Evolutionary conservation across 1,139 yeast genomes (phyloP), one percentile per base, ranked within the genome.

Genomic region (Pichiaceae sp.): DNA sequence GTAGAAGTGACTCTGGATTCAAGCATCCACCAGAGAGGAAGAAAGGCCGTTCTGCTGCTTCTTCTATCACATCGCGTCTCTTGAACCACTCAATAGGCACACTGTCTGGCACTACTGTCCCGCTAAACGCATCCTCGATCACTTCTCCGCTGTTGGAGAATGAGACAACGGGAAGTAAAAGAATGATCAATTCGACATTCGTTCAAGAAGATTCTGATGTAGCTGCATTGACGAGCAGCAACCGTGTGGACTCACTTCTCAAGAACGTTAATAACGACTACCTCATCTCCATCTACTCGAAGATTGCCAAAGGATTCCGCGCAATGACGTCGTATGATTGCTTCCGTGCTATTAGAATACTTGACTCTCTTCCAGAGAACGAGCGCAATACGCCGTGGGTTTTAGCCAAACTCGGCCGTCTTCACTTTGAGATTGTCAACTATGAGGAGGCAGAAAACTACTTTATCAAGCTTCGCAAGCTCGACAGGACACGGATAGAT

Each of bases 361-460:
- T 91, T 31, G 77, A 76, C 38, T 62, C 75, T 5, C 66, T 86
- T 16, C 76, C 91, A 0, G 76, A 71, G 7, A 53, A 64, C 17
- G 94, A 85, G 47, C 66, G 71, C 38, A 68, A 75, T 31, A 79
- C 95, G 14, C 94, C 96, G 0, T 87, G 94, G 87, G 94, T 87
- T 7, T 66, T 85, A 37, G 73, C 89, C 29, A 79, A 80, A 50
- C 59, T 83, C 23, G 98, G 95, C 0, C 66, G 87, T 44, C 63
- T 86, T 35, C 86, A 86, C 56, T 89, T 82, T 59, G 98, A 91
- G 56, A 76, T 83, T 47, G 93, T 84, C 18, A 83, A 87, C 54
- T 91, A 91, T 58, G 78, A 76, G 41, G 83, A 81, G 56, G 74
- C 95, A 4, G 82, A 78, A 43, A 57, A 63, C 35, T 78, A 71